A percentile compares a stretch with the other conserved stretches of the same genome.
These are phyloP conservation scores for Ophiostoma sp. DNA, from an alignment of 2,329 filamentous ascomycete genomes.

Conservation along the genomic window DNA sequence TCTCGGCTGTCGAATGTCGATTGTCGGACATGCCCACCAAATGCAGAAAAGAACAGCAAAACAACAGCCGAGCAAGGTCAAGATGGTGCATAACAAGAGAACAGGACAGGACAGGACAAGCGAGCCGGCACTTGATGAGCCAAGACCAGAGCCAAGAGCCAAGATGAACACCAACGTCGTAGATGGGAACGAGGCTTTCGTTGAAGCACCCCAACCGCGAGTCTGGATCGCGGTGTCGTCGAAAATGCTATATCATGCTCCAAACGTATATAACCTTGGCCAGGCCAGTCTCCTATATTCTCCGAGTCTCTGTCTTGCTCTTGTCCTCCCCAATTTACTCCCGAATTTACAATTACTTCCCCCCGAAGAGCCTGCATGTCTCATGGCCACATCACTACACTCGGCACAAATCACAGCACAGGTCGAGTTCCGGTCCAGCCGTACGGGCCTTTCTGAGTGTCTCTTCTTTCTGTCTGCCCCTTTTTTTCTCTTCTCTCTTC, in stretches of 20 bases:
- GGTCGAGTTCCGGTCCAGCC: not conserved
- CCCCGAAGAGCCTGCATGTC: constrained; percentile 1
- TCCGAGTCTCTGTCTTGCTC: constrained; percentile 10
- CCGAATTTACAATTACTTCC: not conserved
- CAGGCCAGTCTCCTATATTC: not conserved
- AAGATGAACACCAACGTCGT: constrained; percentile 5
- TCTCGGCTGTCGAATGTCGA: not conserved
- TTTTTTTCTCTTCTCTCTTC: no score
- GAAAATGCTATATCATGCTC: no score
- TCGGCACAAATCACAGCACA: not conserved
- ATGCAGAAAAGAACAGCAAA: not conserved
- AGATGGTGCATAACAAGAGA: not conserved
- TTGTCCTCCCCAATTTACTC: no score
- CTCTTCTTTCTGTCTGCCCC: no score
- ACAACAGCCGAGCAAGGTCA: not conserved
- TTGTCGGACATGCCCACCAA: not conserved
- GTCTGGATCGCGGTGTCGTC: not conserved
- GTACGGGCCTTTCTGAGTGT: no score
- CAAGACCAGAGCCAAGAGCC: constrained; percentile 8
- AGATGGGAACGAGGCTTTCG: constrained; percentile 4
- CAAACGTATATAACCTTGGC: no score
- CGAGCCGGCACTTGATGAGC: not conserved
- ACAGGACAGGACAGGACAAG: not conserved
- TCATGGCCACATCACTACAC: not conserved
- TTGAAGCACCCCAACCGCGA: not conserved